A percentile compares a stretch with the other conserved stretches of the same genome.
Conservation (phyloP, 805 yeast species). For the Kuraishia hungarica region DNA sequence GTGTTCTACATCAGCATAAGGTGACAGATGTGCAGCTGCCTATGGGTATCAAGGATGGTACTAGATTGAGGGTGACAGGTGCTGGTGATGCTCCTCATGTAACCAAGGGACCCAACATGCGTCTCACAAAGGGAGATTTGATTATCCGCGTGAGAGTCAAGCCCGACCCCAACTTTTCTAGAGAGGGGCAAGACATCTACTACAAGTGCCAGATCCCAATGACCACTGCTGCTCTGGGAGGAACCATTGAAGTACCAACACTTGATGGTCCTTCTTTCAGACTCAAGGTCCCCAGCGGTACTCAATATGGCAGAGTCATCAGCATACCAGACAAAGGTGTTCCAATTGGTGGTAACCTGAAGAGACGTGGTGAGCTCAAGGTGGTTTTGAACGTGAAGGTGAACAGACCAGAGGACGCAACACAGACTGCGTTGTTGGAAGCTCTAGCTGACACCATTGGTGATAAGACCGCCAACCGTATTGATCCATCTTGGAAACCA, state of each 20-base stretch:
- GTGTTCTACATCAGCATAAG: slow-evolving; percentile 61
- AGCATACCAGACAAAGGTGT: slow-evolving; percentile 84
- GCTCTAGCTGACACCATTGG: slow-evolving; percentile 88
- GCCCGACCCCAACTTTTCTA: slow-evolving; percentile 62
- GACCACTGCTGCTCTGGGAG: slow-evolving; percentile 97
- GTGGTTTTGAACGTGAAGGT: slow-evolving; percentile 67
- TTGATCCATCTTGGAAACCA: slow-evolving; percentile 40
- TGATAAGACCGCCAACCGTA: slow-evolving; percentile 70
- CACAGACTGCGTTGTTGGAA: slow-evolving; percentile 84
- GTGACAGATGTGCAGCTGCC: slow-evolving; percentile 82
- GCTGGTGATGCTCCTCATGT: slow-evolving; percentile 87
- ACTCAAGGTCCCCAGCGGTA: slow-evolving; percentile 76
- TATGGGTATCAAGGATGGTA: slow-evolving; percentile 80
- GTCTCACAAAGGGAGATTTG: slow-evolving; percentile 76
- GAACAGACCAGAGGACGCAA: slow-evolving; percentile 67
- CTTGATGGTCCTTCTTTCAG: slow-evolving; percentile 65
- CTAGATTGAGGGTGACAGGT: slow-evolving; percentile 73
- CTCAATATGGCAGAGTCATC: slow-evolving; percentile 66
- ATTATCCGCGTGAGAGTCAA: slow-evolving; percentile 72
- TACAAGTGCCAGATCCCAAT: slow-evolving; percentile 65
- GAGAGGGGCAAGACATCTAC: slow-evolving; percentile 60
- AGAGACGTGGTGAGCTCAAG: slow-evolving; percentile 70
- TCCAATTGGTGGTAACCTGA: slow-evolving; percentile 39
- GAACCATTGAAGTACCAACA: slow-evolving; percentile 85
- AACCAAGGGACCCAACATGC: slow-evolving; percentile 62